These are phyloP conservation scores for Trichosporon sp. DNA, from an alignment of 1,284 basidiomycete genomes.

Conservation along the genomic window DNA sequence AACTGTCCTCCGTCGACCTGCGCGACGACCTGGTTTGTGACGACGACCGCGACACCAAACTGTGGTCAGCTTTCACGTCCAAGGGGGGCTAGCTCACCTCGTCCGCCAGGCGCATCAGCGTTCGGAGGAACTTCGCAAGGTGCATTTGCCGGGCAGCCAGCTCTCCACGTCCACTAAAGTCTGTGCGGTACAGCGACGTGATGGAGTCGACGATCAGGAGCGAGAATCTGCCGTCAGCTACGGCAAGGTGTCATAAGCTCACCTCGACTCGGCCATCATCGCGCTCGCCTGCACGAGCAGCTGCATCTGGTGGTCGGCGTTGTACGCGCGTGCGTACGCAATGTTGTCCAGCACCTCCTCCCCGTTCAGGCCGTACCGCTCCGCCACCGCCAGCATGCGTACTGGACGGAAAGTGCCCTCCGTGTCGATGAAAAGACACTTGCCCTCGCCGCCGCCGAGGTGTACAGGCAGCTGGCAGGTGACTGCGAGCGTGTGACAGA, in stretches of 20 bases:
- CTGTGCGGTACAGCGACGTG: slow-evolving; percentile 93
- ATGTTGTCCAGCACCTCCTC: slow-evolving; percentile 99
- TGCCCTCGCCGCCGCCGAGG: slow-evolving; percentile 99
- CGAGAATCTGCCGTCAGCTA: slow-evolving; percentile 71
- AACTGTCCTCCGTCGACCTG: slow-evolving; percentile 92
- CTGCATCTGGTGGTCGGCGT: slow-evolving; percentile 94
- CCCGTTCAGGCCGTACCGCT: slow-evolving; percentile 91
- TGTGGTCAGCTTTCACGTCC: slow-evolving; percentile 49
- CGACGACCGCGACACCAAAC: slow-evolving; percentile 97
- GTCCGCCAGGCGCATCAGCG: slow-evolving; percentile 89
- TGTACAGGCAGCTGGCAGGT: slow-evolving; percentile 94
- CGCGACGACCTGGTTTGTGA: slow-evolving; percentile 99
- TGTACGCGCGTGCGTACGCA: slow-evolving; percentile 97
- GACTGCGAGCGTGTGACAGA: slow-evolving; percentile 97
- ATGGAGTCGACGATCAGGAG: slow-evolving; percentile 96
- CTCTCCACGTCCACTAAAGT: slow-evolving; percentile 94
- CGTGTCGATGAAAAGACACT: slow-evolving; percentile 98
- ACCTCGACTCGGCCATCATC: slow-evolving; percentile 96
- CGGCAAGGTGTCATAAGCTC: slow-evolving; percentile 32
- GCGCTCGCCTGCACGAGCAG: slow-evolving; percentile 90
- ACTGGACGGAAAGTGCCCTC: slow-evolving; percentile 98
- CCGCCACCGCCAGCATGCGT: slow-evolving; percentile 89
- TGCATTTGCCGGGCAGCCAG: slow-evolving; percentile 94
- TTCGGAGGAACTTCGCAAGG: slow-evolving; percentile 94
- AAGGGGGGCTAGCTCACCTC: slow-evolving; percentile 65